Percentiles rank a stretch among this genome's conserved stretches.
Evolutionary conservation across 495 filamentous ascomycete genomes (phyloP).

Genomic region (Aspergillus baeticus): DNA sequence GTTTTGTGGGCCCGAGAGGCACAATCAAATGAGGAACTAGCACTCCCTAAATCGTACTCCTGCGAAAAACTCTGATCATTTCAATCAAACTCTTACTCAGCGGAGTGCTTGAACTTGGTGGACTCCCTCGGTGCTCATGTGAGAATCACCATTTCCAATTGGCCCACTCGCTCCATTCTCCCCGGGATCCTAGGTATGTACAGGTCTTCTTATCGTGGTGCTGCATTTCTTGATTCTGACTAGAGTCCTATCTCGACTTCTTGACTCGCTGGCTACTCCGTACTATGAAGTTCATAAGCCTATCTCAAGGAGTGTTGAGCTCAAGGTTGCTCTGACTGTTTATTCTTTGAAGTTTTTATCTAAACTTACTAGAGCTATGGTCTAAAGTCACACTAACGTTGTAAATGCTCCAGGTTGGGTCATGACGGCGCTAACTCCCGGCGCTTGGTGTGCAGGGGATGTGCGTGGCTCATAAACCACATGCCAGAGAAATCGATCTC

Average conservation of each 20-base stretch:
- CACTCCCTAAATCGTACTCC: too few species aligned
- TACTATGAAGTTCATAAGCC: too few species aligned
- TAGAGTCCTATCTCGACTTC: neutral
- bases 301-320: too few species aligned
- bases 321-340: neutral
- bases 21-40: neutral
- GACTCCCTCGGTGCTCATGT: conserved; percentile 1
- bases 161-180: neutral
- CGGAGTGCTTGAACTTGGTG: neutral
- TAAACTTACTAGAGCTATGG: too few species aligned
- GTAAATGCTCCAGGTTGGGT: too few species aligned
- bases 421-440: too few species aligned
- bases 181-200: neutral
- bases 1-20: neutral
- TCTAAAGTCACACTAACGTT: too few species aligned
- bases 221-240: neutral
- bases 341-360: too few species aligned
- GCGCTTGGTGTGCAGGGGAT: too few species aligned
- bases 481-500: neutral
- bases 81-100: neutral
- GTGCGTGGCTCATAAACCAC: too few species aligned
- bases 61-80: neutral
- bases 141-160: neutral
- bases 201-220: neutral
- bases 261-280: neutral